Conservation (phyloP, 768 basidiomycete genomes). For the Collybia mongolica region DNA sequence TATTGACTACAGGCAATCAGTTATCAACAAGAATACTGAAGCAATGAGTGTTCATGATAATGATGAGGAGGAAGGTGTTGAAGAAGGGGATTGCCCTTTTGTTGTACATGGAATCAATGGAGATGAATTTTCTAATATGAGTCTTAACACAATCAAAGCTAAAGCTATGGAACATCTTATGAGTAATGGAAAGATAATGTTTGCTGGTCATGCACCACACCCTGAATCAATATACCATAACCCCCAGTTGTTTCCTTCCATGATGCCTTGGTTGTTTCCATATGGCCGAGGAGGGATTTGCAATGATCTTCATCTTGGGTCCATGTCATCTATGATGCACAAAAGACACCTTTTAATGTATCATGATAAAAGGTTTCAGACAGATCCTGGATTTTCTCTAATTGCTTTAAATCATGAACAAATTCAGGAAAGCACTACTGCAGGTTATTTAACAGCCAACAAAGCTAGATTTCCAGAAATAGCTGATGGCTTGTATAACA, state of each 20-base stretch:
- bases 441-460: slow-evolving; percentile 25
- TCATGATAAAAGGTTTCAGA: slow-evolving; percentile 37
- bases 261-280: slow-evolving; percentile 43
- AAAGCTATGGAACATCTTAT: slow-evolving; percentile 26
- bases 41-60: slow-evolving; percentile 23
- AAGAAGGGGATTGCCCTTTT: slow-evolving; percentile 30
- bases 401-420: slow-evolving; percentile 39
- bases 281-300: slow-evolving; percentile 29
- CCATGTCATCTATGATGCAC: slow-evolving; percentile 16
- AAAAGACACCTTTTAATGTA: slow-evolving; percentile 29
- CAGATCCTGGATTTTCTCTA: slow-evolving; percentile 31
- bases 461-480: slow-evolving; percentile 23
- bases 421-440: slow-evolving; percentile 22
- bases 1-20: slow-evolving; percentile 17
- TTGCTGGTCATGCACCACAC: slow-evolving; percentile 19
- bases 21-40: slow-evolving; percentile 19
- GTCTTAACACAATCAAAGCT: slow-evolving; percentile 14
- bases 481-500: slow-evolving; percentile 11
- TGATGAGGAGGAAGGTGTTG: slow-evolving; percentile 25
- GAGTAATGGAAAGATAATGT: slow-evolving; percentile 19
- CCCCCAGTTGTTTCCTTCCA: slow-evolving; percentile 32
- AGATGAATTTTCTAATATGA: no score
- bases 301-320: slow-evolving; percentile 8
- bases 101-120: slow-evolving; percentile 33
- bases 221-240: slow-evolving; percentile 29